Evolutionary conservation across 306 rosid genomes (phyloP), one percentile per base, ranked within the genome.

Genomic region (Pachyrhizus erosus): DNA sequence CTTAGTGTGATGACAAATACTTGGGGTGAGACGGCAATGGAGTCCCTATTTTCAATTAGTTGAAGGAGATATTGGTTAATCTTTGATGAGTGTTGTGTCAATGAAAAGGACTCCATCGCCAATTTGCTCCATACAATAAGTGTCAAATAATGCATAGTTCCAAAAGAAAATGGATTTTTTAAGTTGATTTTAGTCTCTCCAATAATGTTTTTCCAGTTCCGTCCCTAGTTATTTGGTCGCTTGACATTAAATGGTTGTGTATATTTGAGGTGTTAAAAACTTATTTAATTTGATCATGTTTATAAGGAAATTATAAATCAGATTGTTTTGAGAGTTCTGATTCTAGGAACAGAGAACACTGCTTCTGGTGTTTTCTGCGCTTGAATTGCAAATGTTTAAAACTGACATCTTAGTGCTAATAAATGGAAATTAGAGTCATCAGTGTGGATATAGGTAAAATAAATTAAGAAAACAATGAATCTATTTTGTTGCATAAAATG

Each of bases 1-100:
- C 24, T 14, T 65, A n/a, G 68, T 61, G 66, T 31, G 49, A 27
- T 66, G 75, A 52, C 70, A 74, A 74, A 65, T 33, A 52, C 15
- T 5, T 27, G 49, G 58, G 57, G n/a, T 54, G 27, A 31, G 9
- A 45, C 33, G 48, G 37, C 27, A 61, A 45, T 61, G 27, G 9
- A 27, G 15, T 46, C 18, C 58, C 20, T 57, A 17, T 76, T 69
- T 52, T 69, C 34, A 6, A 48, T 55, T 76, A 20, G 57, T 76
- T 68, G 54, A 46, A 68, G n/a, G 49, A 40, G 1, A 18, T 37
- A 7, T 11, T 26, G 21, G 61, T 45, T 55, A 31, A 24, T 26
- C 24, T 39, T 49, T 79, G 9, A 51, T 67, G 21, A 70, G 48
- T n/a, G 9, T 33, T 13, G 66, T 12, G 69, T 10, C 60, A 46